Base-by-base conservation (phyloP, 441 rosid species). In the Viola pubescens region DNA sequence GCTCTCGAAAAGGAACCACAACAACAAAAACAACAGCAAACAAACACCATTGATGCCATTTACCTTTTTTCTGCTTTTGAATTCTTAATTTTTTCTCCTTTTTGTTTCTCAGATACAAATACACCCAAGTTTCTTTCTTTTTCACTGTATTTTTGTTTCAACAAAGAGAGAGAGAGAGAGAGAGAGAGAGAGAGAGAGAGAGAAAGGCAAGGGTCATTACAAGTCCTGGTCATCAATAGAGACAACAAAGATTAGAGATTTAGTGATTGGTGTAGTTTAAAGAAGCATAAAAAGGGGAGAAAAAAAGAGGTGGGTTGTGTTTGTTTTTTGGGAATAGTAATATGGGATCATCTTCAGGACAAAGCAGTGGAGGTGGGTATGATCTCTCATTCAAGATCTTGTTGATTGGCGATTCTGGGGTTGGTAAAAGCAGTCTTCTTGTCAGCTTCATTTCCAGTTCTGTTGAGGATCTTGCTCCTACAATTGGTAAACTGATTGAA, bases 341-440 rank as follows among this genome's bases (percentile, higher is more conserved):
- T 59, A 79, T 82, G 88, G 85, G 85, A 61, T 80, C 81, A 9
- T 81, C 86, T 44, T 80, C 83, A n/a, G 88, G 79, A 52, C 81
- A 72, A 64, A 64, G 74, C 55, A 56, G 72, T 26, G 34, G 34
- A 40, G 60, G 57, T 58, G 73, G 66, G 37, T 75, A 70, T 58
- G 88, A 83, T 71, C 78, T 80, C 60, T 78, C 85, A 5, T 83
- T 83, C 74, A 83, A 81, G 82, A 77, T 83, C 83, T 60, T 83
- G 75, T 73, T 83, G 78, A 77, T 83, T 61, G 88, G 88, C 2
- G 88, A 83, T 70, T 77, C 88, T 46, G 77, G 77, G 39, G 88
- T 83, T 57, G 88, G 88, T 60, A 83, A 83, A 70, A 83, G 85
- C 62, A 81, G 85, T 57, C 86, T 83, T 64, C 88, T 83, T 70